Evolutionary conservation across 805 yeast genomes (phyloP).

Genomic region (Metschnikowia aberdeeniae): DNA sequence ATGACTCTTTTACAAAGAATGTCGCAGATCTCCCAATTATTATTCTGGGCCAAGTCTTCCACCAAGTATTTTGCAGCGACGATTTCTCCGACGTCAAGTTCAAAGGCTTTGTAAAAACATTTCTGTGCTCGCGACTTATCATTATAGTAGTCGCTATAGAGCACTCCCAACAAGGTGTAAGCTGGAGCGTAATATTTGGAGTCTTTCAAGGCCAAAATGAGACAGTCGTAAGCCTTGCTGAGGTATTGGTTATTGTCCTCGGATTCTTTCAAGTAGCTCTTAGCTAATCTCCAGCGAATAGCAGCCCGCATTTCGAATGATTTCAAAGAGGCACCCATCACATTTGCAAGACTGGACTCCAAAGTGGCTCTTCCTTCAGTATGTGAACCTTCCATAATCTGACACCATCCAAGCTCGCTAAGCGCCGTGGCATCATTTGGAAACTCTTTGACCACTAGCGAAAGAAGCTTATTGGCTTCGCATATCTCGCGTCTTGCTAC

Average conservation of each 20-base stretch:
- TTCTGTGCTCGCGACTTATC: constrained; percentile 72
- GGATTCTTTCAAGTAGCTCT: constrained; percentile 45
- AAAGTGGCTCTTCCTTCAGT: constrained; percentile 51
- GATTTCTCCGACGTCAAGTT: constrained; percentile 72
- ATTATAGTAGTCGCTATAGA: constrained; percentile 55
- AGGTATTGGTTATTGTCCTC: constrained; percentile 20
- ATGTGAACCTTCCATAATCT: constrained; percentile 49
- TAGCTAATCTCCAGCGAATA: constrained; percentile 70
- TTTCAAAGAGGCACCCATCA: constrained; percentile 49
- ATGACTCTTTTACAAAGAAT: constrained; percentile 64
- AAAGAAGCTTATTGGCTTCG: constrained; percentile 53
- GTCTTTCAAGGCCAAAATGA: constrained; percentile 60
- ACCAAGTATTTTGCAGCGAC: constrained; percentile 72
- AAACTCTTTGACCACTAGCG: constrained; percentile 42
- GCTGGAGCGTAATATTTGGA: constrained; percentile 70
- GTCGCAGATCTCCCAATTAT: constrained; percentile 85
- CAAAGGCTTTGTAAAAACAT: constrained; percentile 87
- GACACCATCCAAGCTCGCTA: constrained; percentile 77
- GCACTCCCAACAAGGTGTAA: constrained; percentile 73
- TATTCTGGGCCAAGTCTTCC: constrained; percentile 56
- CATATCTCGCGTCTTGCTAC: constrained; percentile 58
- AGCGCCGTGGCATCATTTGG: constrained; percentile 58
- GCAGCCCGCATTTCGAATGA: constrained; percentile 56
- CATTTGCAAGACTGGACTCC: constrained; percentile 36
- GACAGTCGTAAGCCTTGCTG: constrained; percentile 51